Evolutionary conservation across 495 filamentous ascomycete species (phyloP).

Genomic region (Penicillium alfredii): DNA sequence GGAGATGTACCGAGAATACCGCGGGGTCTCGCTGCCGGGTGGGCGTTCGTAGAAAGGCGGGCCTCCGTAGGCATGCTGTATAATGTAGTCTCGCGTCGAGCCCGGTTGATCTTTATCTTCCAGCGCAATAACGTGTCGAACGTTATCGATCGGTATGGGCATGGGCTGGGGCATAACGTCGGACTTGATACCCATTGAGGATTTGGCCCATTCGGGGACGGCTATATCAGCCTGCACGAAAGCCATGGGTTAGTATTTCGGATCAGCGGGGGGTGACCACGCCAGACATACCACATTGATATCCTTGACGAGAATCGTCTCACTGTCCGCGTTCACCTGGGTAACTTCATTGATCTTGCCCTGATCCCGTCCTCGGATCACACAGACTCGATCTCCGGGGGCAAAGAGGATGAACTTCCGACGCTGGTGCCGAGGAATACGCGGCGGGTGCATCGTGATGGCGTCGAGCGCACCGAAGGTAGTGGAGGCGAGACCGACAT

Average conservation of each 20-base stretch:
- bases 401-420: conserved; percentile 58
- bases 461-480: conserved; percentile 48
- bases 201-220: conserved; percentile 49
- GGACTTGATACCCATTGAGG: conserved; percentile 30
- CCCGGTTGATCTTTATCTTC: conserved; percentile 56
- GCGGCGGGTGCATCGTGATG: conserved; percentile 27
- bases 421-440: conserved; percentile 41
- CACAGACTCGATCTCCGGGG: conserved; percentile 67
- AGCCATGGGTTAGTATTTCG: conserved; percentile 6
- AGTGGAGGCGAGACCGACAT: conserved; percentile 47
- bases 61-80: conserved; percentile 55
- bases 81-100: conserved; percentile 62
- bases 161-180: conserved; percentile 41
- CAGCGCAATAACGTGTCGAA: conserved; percentile 77
- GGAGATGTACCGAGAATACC: conserved; percentile 39
- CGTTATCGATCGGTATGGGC: conserved; percentile 57
- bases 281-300: conserved; percentile 57
- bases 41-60: conserved; percentile 29
- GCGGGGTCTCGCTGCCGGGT: conserved; percentile 29
- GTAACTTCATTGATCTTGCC: conserved; percentile 70
- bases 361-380: conserved; percentile 68
- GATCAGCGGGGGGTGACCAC: neutral
- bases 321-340: conserved; percentile 49
- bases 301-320: conserved; percentile 56
- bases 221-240: conserved; percentile 48